Evolutionary conservation across 768 basidiomycete genomes (phyloP), one percentile per base, ranked within the genome.

Genomic region (Lanmaoa pseudosensibilis): DNA sequence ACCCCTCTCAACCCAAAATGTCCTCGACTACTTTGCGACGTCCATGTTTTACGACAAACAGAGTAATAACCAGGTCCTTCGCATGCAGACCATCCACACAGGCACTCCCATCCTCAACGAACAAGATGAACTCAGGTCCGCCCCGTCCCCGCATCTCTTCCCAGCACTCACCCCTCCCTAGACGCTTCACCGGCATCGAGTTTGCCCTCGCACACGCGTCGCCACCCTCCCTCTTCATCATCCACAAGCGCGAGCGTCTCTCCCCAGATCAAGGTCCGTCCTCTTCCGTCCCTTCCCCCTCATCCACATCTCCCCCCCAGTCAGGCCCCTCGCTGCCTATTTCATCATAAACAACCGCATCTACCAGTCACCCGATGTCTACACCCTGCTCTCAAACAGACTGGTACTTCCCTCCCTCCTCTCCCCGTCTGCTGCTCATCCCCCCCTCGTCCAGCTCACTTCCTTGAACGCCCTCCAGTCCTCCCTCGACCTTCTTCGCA

Each of bases 1-100:
- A 5, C 87, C 87, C 3, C 78, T 94, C 62, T 85, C 87, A 9
- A 71, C 79, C 2, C 83, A 90, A 61, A 90, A 88, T 67, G 92
- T 91, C 49, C 86, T 95, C 59, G 92, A 94, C 54, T 96, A 95
- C 77, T 96, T 96, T 69, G 78, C 88, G 13, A 84, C 84, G 1
- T 94, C 92, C 30, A 93, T 93, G 84, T 95, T 94, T 77, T 96
- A 93, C 70, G 93, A 95, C 74, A 92, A 92, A 72, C 89, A 91
- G 73, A 93, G 90, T 75, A 94, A 88, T 72, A 96, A 96, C 71
- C 90, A 94, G 65, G 86, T 90, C 32, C 76, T 96, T 43, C 87
- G 92, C 63, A 96, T 96, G 94, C 94, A 96, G 72, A 94, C 91
- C 0, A 87, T 88, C 76, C 88, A 92, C 66, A 88, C 89, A 0